Percentiles rank a stretch among this genome's conserved stretches.
Conservation (phyloP, 148 eudicot species). For the Polygonum maritimum region DNA sequence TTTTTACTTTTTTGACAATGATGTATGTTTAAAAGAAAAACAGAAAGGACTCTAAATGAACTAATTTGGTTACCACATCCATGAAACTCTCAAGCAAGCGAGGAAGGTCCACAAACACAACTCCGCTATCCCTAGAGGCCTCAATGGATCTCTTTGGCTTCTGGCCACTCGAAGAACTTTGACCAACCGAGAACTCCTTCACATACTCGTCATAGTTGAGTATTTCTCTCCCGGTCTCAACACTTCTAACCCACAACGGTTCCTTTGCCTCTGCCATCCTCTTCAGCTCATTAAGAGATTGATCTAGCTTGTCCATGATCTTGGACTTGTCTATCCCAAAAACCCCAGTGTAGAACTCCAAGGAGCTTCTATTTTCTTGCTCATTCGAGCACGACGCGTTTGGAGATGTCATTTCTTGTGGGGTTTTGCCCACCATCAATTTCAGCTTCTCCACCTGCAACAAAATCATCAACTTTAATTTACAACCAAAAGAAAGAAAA, state of each 20-base stretch:
- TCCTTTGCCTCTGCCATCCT: conserved; percentile 75
- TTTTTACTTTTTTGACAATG: background rate
- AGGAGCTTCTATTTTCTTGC: conserved; percentile 44
- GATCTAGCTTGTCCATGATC: conserved; percentile 42
- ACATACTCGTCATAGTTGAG: conserved; percentile 80
- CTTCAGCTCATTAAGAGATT: conserved; percentile 41
- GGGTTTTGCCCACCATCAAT: conserved; percentile 41
- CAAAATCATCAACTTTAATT: background rate
- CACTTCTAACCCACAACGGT: conserved; percentile 75
- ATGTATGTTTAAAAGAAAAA: background rate
- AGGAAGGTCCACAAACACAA: conserved; percentile 73
- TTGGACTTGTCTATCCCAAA: conserved; percentile 65
- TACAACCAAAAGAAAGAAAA: background rate
- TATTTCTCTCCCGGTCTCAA: conserved; percentile 20
- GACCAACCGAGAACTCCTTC: conserved; percentile 38
- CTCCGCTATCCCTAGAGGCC: conserved; percentile 76
- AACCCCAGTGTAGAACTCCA: conserved; percentile 53
- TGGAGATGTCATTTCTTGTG: conserved; percentile 42
- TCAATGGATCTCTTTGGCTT: conserved; percentile 57
- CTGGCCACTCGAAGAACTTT: conserved; percentile 20
- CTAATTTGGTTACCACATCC: conserved; percentile 65
- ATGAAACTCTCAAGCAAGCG: conserved; percentile 65
- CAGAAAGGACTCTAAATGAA: background rate
- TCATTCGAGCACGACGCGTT: conserved; percentile 52
- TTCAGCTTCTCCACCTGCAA: conserved; percentile 76